Base-by-base conservation (phyloP, 2,329 filamentous ascomycete genomes). In the Dothideomycetes sp. region DNA sequence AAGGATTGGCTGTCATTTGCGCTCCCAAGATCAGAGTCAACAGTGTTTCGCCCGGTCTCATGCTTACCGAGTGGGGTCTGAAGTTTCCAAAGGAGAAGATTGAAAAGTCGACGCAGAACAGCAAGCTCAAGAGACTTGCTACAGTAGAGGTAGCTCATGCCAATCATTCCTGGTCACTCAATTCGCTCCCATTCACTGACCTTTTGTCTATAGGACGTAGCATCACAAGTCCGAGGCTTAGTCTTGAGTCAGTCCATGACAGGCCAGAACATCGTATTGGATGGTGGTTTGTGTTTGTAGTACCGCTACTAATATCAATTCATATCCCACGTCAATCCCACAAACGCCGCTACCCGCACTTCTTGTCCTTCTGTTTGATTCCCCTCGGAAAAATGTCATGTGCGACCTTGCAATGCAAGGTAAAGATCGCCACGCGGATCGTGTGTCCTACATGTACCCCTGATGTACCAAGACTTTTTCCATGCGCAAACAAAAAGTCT, bases 1-100 rank as follows among this genome's bases (percentile, higher is more conserved):
- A 73, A 47, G 64, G 63, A 7, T 59, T 78, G 22, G 74, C 74
- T 1, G 52, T 63, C 4, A 70, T 72, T 42, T 67, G 68, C 9
- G 68, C 66, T 1, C 73, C 74, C 0, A 66, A 64, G 32, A 71
- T 79, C 16, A 54, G 74, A n/a, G 73, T 77, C 4, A 80, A 79
- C 45, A 66, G 61, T 32, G 70, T 79, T 0, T 70, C 66, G 3
- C 74, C 75, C 0, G 74, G 74, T 0, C 46, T 76, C 11, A 45
- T 59, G 37, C 42, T 59, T 45, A 59, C 62, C 49, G 65, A 69
- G 45, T 69, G 66, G 66, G 66, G 65, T 0, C 49, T 67, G 51
- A 63, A 63, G 48, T 69, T 69, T 38, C 60, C 63, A 0, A 61
- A 64, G 50, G 52, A 55, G 31, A 68, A 69, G 53, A 57, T 60